Evolutionary conservation across 2,329 filamentous ascomycete species (phyloP), one percentile per base, ranked within the genome.

Genomic region (Venturia effusa): DNA sequence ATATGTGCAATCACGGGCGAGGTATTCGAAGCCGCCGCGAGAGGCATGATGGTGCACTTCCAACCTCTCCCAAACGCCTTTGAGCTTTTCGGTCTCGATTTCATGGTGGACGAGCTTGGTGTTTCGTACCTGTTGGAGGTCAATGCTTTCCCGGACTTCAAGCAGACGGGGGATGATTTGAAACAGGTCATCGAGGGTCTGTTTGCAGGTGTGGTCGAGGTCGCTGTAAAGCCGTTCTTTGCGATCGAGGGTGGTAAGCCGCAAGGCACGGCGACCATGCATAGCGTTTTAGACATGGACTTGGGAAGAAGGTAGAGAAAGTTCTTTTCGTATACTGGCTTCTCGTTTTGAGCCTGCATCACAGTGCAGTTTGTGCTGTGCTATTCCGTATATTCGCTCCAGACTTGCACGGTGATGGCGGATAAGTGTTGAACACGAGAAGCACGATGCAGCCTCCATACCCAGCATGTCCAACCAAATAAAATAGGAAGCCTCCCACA

Each of bases 111-210:
- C 70, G 80, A 73, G 0, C 70, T 73, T 10, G 87, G 85, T 0
- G 80, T 71, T 3, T 83, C 85, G 3, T 97, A 87, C 85, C 74
- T 99, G 70, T 78, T 99, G 64, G 94, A 99, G 78, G 84, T 96
- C 39, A 99, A 99, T 78, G 90, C 93, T 0, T 99, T 96, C 76
- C 94, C 94, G 11, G 94, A 99, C 77, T 97, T 97, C 72, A 86
- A 84, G 71, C 93, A 97, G 83, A 96, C 92, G 19, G 94, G 94
- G 0, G 81, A 82, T 8, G 87, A 89, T 64, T 75, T 96, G 67
- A 84, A 82, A 71, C 83, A 78, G 0, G 75, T 97, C 48, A 87
- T 99, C 30, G 83, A 80, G 24, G 88, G 86, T 8, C 80, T 99
- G 68, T 94, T 95, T 81, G 81, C 84, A 69, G 88, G 84, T 13